Base-by-base conservation (phyloP, 345 rosid species). In the Alliaria petiolata region DNA sequence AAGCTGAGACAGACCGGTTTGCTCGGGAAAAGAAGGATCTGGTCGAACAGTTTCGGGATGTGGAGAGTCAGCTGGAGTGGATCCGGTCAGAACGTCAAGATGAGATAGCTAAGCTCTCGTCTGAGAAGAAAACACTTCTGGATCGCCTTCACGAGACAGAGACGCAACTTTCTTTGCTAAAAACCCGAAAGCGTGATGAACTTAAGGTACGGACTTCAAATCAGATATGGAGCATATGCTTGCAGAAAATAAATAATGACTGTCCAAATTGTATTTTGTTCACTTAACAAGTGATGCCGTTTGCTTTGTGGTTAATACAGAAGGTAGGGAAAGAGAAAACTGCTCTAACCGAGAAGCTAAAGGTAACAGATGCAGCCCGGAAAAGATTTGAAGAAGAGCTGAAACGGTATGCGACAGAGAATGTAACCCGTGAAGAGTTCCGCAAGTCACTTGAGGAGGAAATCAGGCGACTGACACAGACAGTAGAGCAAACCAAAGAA, bases 31-130 rank as follows among this genome's bases (percentile, higher is more conserved):
- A 85, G 83, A 95, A 89, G 77, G 97, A 90, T 57, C 87, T 87
- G 69, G 80, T 82, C 43, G 96, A 92, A 73, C 95, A 95, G 77
- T 79, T 86, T 42, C 96, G 86, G 52, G 99, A 92, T 70, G 83
- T 81, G 72, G 96, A 95, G 77, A 84, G 90, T 81, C 99, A 95
- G 77, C 95, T 95, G 42, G 99, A 95, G 69, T 95, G 99, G 99
- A 78, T 90, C 63, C 98, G 96, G 17, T 85, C 92, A 26, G 99
- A 95, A 83, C 84, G 84, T 64, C 91, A 90, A 69, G 99, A 95
- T 72, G 96, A 86, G 85, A 80, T 88, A 35, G 28, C 78, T 35
- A 92, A 87, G 80, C 86, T 92, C 58, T 70, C 80, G 11, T 55
- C 89, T 50, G 99, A 92, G 81, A 92, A 89, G 76, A 92, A 89